Percentiles rank a stretch among this genome's conserved stretches.
Conservation (phyloP, 257 asterid genomes). For the Primulina eburnea region DNA sequence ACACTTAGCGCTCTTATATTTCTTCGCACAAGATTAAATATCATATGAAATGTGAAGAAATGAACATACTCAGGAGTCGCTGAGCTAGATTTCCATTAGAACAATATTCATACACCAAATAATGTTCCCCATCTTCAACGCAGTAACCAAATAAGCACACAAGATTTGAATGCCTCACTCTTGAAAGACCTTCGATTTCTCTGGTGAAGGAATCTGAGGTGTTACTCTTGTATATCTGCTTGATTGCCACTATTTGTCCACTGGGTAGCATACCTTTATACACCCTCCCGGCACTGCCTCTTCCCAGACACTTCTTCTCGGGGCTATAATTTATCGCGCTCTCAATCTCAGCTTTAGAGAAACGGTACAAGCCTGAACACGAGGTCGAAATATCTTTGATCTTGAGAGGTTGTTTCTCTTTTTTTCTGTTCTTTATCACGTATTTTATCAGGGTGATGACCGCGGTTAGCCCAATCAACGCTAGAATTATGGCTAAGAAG, state of each 20-base stretch:
- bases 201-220: constrained; percentile 63
- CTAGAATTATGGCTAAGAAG: constrained; percentile 44
- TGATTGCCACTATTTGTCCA: constrained; percentile 76
- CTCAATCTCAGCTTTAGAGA: constrained; percentile 68
- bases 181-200: constrained; percentile 66
- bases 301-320: constrained; percentile 57
- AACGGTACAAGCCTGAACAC: constrained; percentile 60
- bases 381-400: constrained; percentile 33
- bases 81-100: constrained; percentile 74
- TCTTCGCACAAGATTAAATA: background rate
- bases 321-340: constrained; percentile 46
- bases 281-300: constrained; percentile 85
- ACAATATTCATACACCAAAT: constrained; percentile 70
- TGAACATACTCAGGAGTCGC: constrained; percentile 52
- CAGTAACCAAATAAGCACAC: constrained; percentile 78
- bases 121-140: constrained; percentile 69
- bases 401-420: constrained; percentile 30
- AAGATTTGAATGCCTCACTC: constrained; percentile 74
- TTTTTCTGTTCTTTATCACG: constrained; percentile 38
- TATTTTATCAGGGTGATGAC: constrained; percentile 46
- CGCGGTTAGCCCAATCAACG: constrained; percentile 36
- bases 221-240: constrained; percentile 61
- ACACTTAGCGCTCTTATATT: background rate
- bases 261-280: constrained; percentile 77
- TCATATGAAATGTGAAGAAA: background rate